Evolutionary conservation across 805 yeast species (phyloP), one percentile per base, ranked within the genome.

Genomic region (Sugiyamaella lignohabitans): DNA sequence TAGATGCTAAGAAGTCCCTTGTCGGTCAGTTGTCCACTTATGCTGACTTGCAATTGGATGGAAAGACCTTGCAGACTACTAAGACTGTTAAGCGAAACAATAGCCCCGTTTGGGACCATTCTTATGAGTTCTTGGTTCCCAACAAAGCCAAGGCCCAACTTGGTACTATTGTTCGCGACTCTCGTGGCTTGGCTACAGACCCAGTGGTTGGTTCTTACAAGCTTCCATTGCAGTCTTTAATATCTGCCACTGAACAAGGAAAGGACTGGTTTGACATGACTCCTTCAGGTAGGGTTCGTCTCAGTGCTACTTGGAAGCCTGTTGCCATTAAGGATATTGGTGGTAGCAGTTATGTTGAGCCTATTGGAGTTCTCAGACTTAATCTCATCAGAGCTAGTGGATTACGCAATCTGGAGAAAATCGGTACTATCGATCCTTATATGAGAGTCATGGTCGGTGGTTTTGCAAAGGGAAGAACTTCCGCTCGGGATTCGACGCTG

Each of bases 391-490:
- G 74, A 51, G 97, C 94, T 38, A 76, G 74, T 47, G 83, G 79
- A 51, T 75, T 93, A 59, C 76, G 84, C 50, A 91, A 93, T 65
- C 73, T 89, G 66, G 97, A 91, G 64, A 83, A 78, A 46, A 73
- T 93, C 50, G 98, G 98, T 50, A 86, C 80, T 58, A 79, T 88
- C 61, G 98, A 93, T 66, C 98, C 99, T 38, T 93, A 91, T 61
- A 79, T 80, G 5, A 79, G 95, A 59, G 70, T 91, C 14, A 67
- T 87, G 59, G 75, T 87, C 41, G 89, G 88, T 61, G 88, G 88
- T 50, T 72, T 79, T 54, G 79, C 79, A 54, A 79, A 78, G 61
- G 85, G 82, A 18, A 78, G 98, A 66, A 93, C 97, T 2, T 73
- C 76, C 47, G 76, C 86, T 10, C 63, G 71, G 46, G 80, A 77